Evolutionary conservation across 176 grass and related monocot genomes (phyloP).

Genomic region (Calamus simplicifolius): DNA sequence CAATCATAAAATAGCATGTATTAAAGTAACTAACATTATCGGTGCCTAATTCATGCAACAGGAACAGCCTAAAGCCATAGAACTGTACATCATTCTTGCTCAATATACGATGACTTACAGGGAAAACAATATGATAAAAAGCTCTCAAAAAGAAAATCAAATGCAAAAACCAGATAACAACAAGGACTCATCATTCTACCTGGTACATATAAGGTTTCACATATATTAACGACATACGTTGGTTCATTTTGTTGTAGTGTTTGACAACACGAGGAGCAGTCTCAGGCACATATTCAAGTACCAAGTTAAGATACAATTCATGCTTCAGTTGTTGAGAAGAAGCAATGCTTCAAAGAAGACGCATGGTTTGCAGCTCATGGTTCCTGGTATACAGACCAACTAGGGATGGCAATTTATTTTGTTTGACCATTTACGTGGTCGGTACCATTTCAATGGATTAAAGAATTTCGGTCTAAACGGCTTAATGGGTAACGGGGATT

Average conservation of each 20-base stretch:
- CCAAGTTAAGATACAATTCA: conserved; percentile 70
- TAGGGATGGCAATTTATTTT: too few species aligned
- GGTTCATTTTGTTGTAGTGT: conserved; percentile 83
- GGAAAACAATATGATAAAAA: neutral
- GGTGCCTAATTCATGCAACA: too few species aligned
- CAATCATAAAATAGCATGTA: too few species aligned
- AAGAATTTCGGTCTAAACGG: too few species aligned
- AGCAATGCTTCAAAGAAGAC: conserved; percentile 73
- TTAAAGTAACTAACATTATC: too few species aligned
- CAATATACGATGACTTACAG: too few species aligned
- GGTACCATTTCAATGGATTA: too few species aligned
- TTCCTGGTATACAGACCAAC: too few species aligned
- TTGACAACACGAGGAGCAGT: conserved; percentile 67
- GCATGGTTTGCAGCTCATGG: conserved; percentile 73
- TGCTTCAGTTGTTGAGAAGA: conserved; percentile 79
- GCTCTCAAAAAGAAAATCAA: neutral
- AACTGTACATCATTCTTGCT: too few species aligned
- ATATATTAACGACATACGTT: conserved; percentile 72
- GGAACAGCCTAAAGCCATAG: too few species aligned
- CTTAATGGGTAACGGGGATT: too few species aligned
- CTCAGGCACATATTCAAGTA: conserved; percentile 80
- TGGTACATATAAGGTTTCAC: conserved; percentile 74
- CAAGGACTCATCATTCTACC: conserved; percentile 21
- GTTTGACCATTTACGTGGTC: too few species aligned
- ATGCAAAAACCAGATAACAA: neutral